Evolutionary conservation across 352 stramenopile species (phyloP).

Genomic region (Globisporangium rhizosaccharum): DNA sequence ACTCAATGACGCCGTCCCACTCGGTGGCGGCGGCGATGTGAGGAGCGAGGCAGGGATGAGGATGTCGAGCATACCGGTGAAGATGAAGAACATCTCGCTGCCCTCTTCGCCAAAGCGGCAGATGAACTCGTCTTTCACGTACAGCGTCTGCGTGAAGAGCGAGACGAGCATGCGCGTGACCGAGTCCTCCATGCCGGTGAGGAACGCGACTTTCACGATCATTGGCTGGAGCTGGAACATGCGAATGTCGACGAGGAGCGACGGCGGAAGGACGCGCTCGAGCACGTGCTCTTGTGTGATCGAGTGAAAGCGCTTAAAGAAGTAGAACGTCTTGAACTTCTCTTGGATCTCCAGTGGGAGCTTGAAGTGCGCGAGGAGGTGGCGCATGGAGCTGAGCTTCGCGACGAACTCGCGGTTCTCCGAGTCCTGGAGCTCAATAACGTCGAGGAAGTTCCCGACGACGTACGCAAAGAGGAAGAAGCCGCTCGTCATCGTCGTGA

Average conservation of each 20-base stretch:
- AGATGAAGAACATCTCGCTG: slow-evolving; percentile 70
- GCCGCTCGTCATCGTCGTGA: slow-evolving; percentile 47
- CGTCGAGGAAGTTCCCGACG: slow-evolving; percentile 50
- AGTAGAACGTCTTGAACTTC: slow-evolving; percentile 61
- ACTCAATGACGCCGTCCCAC: too few species aligned
- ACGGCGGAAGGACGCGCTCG: slow-evolving; percentile 44
- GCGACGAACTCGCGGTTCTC: slow-evolving; percentile 55
- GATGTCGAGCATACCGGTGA: slow-evolving; percentile 51
- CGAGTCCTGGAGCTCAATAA: slow-evolving; percentile 51
- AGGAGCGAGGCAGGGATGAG: slow-evolving; percentile 24
- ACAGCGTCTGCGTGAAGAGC: slow-evolving; percentile 51
- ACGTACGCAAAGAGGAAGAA: slow-evolving; percentile 65
- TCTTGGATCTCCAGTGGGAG: slow-evolving; percentile 34
- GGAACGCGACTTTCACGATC: slow-evolving; percentile 64
- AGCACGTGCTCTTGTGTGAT: slow-evolving; percentile 63
- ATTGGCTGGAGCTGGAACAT: slow-evolving; percentile 63
- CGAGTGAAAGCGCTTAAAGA: slow-evolving; percentile 65
- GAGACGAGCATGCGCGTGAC: slow-evolving; percentile 54
- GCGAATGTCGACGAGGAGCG: slow-evolving; percentile 53
- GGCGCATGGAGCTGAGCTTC: slow-evolving; percentile 48
- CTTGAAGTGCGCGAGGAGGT: slow-evolving; percentile 45
- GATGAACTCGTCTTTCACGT: slow-evolving; percentile 51
- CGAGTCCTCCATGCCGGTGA: slow-evolving; percentile 46
- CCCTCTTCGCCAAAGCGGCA: slow-evolving; percentile 51
- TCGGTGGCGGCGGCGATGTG: neutral